Base-by-base conservation (phyloP, 805 yeast genomes). In the Starmerella potacharoeniae region DNA sequence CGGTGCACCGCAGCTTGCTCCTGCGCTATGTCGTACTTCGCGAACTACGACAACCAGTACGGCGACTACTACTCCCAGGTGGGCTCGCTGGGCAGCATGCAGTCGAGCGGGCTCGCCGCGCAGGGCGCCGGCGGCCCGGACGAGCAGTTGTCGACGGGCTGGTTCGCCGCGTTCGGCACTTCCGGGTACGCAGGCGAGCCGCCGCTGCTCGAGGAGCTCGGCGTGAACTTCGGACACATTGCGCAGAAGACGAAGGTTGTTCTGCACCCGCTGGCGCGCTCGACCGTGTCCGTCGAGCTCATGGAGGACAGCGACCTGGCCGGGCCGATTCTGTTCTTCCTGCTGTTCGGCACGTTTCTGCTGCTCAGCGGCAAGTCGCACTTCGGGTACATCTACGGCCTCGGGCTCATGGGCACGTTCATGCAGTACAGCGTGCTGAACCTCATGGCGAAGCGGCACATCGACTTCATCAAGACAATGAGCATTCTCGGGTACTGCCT, bases 311-410 rank as follows among this genome's bases (percentile, higher is more conserved):
- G 93, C 30, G 98, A 93, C 67, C 75, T 93, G 62, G 97, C 97
- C 0, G 98, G 98, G 1, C 98, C 98, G 1, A 75, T 93, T 35
- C 72, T 93, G 42, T 93, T 91, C 69, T 91, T 91, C 65, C 73
- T 93, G 52, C 69, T 88, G 55, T 91, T 91, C 66, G 98, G 96
- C 22, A 77, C 89, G 0, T 80, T 84, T 57, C 73, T 93, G 53
- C 72, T 91, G 51, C 74, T 90, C 36, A 67, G 95, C 1, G 97
- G 98, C 5, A 93, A 91, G 68, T 86, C 91, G 14, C 97, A 93
- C 68, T 93, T 93, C 67, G 97, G 97, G 2, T 93, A 93, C 69
- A 86, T 93, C 50, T 93, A 93, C 66, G 97, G 98, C 41, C 95
- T 93, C 43, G 97, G 96, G 0, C 71, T 93, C 44, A 82, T 91